Evolutionary conservation across 2,329 filamentous ascomycete genomes (phyloP), one percentile per base, ranked within the genome.

Genomic region (Aspergillus hiratsukae): DNA sequence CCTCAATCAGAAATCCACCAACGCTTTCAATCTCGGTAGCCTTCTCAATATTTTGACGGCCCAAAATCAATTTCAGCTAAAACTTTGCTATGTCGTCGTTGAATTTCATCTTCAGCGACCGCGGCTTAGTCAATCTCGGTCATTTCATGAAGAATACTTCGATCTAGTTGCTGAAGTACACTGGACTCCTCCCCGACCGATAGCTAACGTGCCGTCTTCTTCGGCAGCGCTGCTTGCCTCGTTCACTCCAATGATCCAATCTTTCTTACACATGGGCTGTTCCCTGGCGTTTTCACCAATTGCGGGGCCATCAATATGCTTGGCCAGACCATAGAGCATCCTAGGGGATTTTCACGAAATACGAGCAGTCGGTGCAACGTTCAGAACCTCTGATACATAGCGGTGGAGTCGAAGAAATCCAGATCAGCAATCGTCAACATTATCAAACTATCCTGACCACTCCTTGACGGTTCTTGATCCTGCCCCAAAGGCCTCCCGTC

Each of bases 331-430:
- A 23, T 23, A 27, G 3, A 27, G 6, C 25, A 37, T 37, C 14
- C 6, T 2, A 3, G 7, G 31, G 6, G 14, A 37, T 1, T 37
- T 17, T 10, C 49, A 40, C 23, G 23, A 17, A 57, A 49, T 21
- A 60, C 55, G 23, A 57, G 53, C 50, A 37, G 45, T 17, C 58
- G 54, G 59, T 65, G 61, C 51, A 60, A 63, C 58, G 58, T 57
- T 60, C 14, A 17, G 31, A 37, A n/a, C 23, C 4, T 46, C 54
- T 65, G 49, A 64, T 63, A 28, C 43, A 54, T 28, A 45, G 41
- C 48, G 43, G 3, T 41, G 28, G 41, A 50, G 27, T 54, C 45
- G 19, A 21, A 35, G 27, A 23, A 55, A 58, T 53, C 53, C 46
- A 48, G 56, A 53, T 55, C 53, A 29, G 4, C 37, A 25, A 51